Evolutionary conservation across 306 rosid genomes (phyloP).

Genomic region (Trichosanthes truncata): DNA sequence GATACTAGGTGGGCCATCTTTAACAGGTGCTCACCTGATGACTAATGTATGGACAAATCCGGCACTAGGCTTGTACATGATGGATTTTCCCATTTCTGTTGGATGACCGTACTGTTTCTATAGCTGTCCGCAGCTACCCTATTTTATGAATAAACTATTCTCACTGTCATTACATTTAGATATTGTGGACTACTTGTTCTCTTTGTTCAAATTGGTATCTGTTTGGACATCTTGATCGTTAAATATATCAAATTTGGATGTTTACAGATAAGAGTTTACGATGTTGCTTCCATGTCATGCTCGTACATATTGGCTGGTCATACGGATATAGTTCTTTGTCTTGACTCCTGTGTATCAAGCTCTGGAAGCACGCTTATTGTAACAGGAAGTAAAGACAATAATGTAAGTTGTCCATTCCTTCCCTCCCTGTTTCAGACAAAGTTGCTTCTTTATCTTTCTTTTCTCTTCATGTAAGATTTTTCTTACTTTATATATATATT

Average conservation of each 20-base stretch:
- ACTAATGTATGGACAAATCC: background rate
- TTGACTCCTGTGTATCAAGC: slow-evolving; percentile 80
- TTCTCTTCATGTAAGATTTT: background rate
- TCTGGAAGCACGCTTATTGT: slow-evolving; percentile 58
- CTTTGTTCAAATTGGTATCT: background rate
- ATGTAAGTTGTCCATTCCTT: slow-evolving; percentile 36
- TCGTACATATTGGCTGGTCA: slow-evolving; percentile 82
- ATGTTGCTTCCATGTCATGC: slow-evolving; percentile 81
- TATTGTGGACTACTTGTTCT: background rate
- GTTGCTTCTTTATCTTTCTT: background rate
- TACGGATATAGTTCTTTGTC: slow-evolving; percentile 65
- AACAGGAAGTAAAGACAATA: slow-evolving; percentile 92
- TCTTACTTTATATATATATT: no score
- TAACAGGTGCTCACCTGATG: background rate
- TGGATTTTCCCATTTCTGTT: background rate
- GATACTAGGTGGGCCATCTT: background rate
- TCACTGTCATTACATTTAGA: background rate
- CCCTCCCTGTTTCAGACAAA: background rate
- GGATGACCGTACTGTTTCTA: background rate
- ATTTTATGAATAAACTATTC: background rate
- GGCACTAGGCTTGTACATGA: background rate
- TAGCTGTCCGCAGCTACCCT: background rate
- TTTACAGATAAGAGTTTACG: slow-evolving; percentile 86
- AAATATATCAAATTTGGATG: slow-evolving; percentile 20
- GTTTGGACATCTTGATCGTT: background rate